Conservation (phyloP, 2,329 filamentous ascomycete species). For the Magnaporthiopsis rhizophila region DNA sequence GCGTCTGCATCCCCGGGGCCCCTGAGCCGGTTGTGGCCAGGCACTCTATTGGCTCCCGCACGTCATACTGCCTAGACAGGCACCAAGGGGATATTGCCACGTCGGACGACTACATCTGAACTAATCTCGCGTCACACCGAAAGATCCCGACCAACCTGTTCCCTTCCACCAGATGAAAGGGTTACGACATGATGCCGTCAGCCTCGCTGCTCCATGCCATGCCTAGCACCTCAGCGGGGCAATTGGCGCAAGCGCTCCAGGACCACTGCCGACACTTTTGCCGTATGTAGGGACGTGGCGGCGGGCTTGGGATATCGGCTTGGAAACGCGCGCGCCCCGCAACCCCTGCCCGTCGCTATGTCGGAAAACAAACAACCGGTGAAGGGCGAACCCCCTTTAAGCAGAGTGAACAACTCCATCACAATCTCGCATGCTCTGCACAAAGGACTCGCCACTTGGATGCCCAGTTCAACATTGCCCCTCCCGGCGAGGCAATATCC, state of each 20-base stretch:
- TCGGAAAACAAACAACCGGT: neutral
- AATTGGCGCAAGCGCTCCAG: neutral
- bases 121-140: no score
- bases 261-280: neutral
- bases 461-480: no score
- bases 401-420: neutral
- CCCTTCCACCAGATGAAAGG: neutral
- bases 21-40: no score
- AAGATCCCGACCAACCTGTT: no score
- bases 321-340: no score
- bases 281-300: neutral
- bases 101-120: no score
- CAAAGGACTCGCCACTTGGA: neutral
- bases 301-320: no score
- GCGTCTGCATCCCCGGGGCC: neutral
- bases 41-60: neutral
- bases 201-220: neutral
- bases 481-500: no score
- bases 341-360: neutral
- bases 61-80: no score
- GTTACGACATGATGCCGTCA: neutral
- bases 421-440: neutral
- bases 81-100: no score
- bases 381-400: neutral
- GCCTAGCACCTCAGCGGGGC: neutral